phyloP scores from a whole-genome alignment of 495 filamentous ascomycete species.

The Penicillium parvum region DNA sequence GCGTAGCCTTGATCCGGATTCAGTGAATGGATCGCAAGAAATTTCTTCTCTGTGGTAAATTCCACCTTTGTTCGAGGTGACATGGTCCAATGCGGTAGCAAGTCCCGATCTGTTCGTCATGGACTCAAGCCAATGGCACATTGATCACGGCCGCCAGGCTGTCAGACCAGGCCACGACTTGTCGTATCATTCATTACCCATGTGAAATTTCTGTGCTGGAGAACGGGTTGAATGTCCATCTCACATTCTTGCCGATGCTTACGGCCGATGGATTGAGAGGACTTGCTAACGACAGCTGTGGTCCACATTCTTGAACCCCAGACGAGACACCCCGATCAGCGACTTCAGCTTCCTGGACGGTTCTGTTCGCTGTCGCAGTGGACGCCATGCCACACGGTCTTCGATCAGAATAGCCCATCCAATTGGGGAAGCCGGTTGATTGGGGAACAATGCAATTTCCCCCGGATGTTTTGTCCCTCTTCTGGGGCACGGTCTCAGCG shows the following conservation, averaged over 20 bases:
- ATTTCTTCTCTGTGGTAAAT: conserved; percentile 2
- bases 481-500: no score
- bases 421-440: background rate
- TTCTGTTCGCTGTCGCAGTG: background rate
- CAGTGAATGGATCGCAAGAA: no score
- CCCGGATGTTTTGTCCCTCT: no score
- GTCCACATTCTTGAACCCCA: conserved; percentile 20
- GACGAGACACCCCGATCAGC: conserved; percentile 8
- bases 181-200: no score
- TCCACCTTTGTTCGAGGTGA: no score
- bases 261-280: conserved; percentile 6
- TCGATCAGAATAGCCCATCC: background rate
- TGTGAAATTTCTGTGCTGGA: background rate
- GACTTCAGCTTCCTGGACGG: background rate
- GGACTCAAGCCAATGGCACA: background rate
- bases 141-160: background rate
- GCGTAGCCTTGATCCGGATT: no score
- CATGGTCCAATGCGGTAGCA: conserved; percentile 5
- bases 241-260: conserved; percentile 9
- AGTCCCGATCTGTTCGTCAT: conserved; percentile 11
- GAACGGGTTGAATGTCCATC: background rate
- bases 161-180: no score
- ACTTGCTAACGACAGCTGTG: background rate
- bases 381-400: background rate
- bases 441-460: background rate